These are phyloP conservation scores for Penicillium nucicola DNA, from an alignment of 495 filamentous ascomycete species.

Conservation along the genomic window DNA sequence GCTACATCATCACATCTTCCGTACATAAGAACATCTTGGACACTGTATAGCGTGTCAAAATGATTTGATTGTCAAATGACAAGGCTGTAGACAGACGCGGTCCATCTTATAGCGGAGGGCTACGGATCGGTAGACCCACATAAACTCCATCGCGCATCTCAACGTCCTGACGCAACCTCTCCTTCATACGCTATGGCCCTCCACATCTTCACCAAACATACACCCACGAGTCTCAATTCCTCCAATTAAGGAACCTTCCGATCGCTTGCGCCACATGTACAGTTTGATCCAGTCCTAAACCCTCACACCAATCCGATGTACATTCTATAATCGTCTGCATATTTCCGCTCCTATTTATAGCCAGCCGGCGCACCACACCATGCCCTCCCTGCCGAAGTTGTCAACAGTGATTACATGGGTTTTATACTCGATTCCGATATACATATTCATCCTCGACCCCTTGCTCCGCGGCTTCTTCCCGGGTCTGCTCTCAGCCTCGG, in stretches of 20 bases:
- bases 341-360: neutral
- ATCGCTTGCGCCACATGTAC: too few species aligned
- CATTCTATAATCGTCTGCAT: neutral
- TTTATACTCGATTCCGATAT: constrained; percentile 40
- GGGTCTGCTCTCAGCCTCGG: constrained; percentile 2
- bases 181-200: neutral
- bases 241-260: too few species aligned
- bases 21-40: too few species aligned
- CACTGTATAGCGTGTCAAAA: too few species aligned
- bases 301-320: neutral
- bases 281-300: neutral
- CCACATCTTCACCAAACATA: neutral
- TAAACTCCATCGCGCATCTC: neutral
- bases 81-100: too few species aligned
- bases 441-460: constrained; percentile 34
- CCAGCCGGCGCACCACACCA: constrained; percentile 8
- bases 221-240: neutral
- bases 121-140: constrained; percentile 2
- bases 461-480: constrained; percentile 16
- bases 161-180: neutral
- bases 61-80: too few species aligned
- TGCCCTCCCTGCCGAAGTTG: constrained; percentile 24
- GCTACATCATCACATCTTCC: too few species aligned
- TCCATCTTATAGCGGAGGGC: neutral
- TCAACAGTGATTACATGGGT: constrained; percentile 34